A percentile compares a stretch with the other conserved stretches of the same genome.
phyloP scores from a whole-genome alignment of 2,329 filamentous ascomycete species.

The Davidsoniella australis region DNA sequence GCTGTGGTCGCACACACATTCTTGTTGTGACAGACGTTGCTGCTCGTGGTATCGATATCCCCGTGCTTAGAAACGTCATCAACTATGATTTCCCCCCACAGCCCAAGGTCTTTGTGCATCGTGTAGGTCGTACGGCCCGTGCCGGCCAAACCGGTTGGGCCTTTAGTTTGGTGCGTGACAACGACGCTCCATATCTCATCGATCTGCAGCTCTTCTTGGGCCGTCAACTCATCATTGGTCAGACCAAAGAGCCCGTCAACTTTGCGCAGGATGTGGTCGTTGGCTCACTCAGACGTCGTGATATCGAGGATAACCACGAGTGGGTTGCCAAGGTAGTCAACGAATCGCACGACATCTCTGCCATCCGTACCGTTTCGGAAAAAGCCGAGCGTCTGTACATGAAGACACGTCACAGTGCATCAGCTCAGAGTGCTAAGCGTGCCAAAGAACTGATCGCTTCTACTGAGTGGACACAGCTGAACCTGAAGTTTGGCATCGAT shows the following conservation, averaged over 20 bases:
- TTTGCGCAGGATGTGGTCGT: constrained; percentile 74
- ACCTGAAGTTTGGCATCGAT: constrained; percentile 63
- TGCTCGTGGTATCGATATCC: constrained; percentile 94
- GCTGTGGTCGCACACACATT: constrained; percentile 69
- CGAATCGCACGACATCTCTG: constrained; percentile 56
- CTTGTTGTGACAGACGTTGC: constrained; percentile 94
- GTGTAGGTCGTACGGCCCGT: constrained; percentile 88
- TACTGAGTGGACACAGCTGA: constrained; percentile 54
- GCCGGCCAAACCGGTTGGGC: constrained; percentile 87
- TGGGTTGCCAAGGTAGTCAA: constrained; percentile 65
- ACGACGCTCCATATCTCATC: constrained; percentile 79
- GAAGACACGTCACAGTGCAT: constrained; percentile 77
- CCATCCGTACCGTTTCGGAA: constrained; percentile 53
- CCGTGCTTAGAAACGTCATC: constrained; percentile 87
- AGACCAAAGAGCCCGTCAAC: constrained; percentile 43
- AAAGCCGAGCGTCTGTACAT: constrained; percentile 92
- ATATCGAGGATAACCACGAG: constrained; percentile 61
- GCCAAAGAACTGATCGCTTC: constrained; percentile 60
- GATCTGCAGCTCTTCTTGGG: constrained; percentile 90
- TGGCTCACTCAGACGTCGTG: constrained; percentile 55
- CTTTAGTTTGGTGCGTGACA: constrained; percentile 78
- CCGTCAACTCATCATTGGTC: constrained; percentile 63
- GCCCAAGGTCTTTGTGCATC: constrained; percentile 90
- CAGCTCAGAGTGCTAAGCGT: constrained; percentile 75
- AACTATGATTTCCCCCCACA: constrained; percentile 98